Percentiles rank a stretch among this genome's conserved stretches.
phyloP scores from a whole-genome alignment of 2,329 filamentous ascomycete genomes.

The Calonectria multiphialidica region DNA sequence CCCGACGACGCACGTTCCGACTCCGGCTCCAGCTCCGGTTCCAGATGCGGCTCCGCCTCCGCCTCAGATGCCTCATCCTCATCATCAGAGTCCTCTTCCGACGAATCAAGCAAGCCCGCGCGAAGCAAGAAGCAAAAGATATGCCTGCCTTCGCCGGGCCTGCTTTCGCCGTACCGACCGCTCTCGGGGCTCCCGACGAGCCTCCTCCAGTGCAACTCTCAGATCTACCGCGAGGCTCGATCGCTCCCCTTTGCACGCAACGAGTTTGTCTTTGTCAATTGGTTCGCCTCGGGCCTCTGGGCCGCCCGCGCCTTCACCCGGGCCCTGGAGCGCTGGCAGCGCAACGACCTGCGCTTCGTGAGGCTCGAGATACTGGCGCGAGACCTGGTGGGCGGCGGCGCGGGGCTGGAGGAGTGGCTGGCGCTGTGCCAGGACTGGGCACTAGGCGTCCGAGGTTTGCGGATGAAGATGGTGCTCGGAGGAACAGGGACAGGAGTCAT shows the following conservation, averaged over 20 bases:
- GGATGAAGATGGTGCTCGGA: conserved; percentile 53
- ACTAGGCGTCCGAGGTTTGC: conserved; percentile 51
- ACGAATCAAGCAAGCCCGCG: background rate
- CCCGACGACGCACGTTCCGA: background rate
- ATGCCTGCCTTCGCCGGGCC: background rate
- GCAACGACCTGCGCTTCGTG: conserved; percentile 52
- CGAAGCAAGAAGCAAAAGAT: background rate
- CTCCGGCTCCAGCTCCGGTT: background rate
- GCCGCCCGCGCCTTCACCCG: conserved; percentile 53
- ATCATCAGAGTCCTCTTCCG: background rate
- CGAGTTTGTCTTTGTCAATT: conserved; percentile 61
- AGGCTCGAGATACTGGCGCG: conserved; percentile 55
- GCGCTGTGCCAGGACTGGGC: conserved; percentile 52
- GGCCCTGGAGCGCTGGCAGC: conserved; percentile 56
- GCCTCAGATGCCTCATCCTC: background rate
- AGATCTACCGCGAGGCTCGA: conserved; percentile 58
- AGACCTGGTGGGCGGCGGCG: conserved; percentile 49
- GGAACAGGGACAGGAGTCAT: conserved; percentile 15
- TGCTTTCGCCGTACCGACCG: conserved; percentile 51
- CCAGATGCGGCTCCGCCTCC: background rate
- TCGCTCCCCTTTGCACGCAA: conserved; percentile 55
- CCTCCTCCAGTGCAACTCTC: conserved; percentile 52
- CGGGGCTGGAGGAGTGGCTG: conserved; percentile 49
- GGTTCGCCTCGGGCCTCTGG: conserved; percentile 59
- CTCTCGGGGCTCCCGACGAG: conserved; percentile 54